Conservation (phyloP, 305 asterid genomes). For the Euphrasia arctica region DNA sequence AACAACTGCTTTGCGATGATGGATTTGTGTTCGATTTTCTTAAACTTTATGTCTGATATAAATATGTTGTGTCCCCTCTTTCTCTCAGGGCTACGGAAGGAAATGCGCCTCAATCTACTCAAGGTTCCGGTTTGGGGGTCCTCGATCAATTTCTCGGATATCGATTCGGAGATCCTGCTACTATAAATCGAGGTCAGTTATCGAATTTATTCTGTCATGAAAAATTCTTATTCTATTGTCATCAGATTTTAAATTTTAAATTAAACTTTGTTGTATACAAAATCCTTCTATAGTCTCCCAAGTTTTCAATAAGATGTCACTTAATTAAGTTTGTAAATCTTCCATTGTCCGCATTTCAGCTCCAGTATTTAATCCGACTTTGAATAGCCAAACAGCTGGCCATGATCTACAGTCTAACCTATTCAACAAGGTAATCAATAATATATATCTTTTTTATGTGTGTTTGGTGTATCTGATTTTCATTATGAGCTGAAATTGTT, state of each 20-base stretch:
- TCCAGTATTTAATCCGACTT: neutral
- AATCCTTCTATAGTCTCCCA: no score
- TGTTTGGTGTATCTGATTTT: slow-evolving; percentile 1
- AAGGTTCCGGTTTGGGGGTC: slow-evolving; percentile 62
- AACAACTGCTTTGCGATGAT: neutral
- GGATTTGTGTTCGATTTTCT: neutral
- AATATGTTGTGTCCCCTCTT: neutral
- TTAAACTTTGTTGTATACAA: no score
- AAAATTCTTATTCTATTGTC: neutral
- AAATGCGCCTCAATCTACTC: slow-evolving; percentile 53
- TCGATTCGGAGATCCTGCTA: slow-evolving; percentile 58
- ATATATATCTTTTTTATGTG: neutral
- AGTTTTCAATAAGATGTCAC: no score
- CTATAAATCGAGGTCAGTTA: slow-evolving; percentile 45
- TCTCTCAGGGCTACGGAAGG: slow-evolving; percentile 67
- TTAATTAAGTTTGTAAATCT: neutral
- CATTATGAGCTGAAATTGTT: slow-evolving; percentile 1
- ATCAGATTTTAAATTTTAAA: no score
- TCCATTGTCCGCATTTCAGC: neutral
- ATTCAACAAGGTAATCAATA: neutral
- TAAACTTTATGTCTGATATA: neutral
- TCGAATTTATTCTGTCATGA: neutral
- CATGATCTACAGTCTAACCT: neutral
- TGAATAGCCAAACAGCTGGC: neutral
- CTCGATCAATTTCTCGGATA: slow-evolving; percentile 88